Base-by-base conservation (phyloP, 306 rosid genomes). In the Senna siamea region DNA sequence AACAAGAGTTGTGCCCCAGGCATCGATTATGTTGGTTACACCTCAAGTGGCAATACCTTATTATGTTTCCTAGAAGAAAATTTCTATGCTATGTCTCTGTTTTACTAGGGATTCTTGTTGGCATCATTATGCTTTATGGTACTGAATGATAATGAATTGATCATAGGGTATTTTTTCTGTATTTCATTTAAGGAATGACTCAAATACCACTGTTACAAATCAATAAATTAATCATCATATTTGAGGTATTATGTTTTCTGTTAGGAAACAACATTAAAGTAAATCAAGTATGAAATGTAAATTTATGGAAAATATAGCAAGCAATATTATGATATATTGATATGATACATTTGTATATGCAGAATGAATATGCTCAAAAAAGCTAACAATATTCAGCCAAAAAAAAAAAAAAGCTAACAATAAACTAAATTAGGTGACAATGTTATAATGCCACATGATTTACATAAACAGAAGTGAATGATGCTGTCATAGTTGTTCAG, bases 401-500 rank as follows among this genome's bases (percentile, higher is more conserved):
- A n/a, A n/a, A n/a, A n/a, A n/a, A n/a, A 14, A 43, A 64, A 12
- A 19, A 64, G 14, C 70, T 64, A 6, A 12, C 12, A 23, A 6
- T 64, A 64, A 18, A 35, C 30, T 20, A 43, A 41, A 41, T 13
- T 43, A 64, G 37, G 5, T 64, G 37, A 60, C 66, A 15, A 9
- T 60, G 46, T 34, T 60, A 34, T 60, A 34, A 34, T 34, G 57
- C 38, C 3, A 59, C 44, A 15, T 59, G n/a, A n/a, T 60, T 60
- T 22, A 34, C 26, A 60, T 34, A 14, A 34, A 43, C 13, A 22
- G 5, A 35, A 44, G 50, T 44, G 15, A 62, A 62, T n/a, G 50
- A 37, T 34, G 12, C 34, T 60, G 2, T 6, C 34, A 35, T 8
- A 19, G 14, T 53, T 19, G 30, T 20, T 53, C 58, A 53, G 30